These are phyloP conservation scores for Boletus pseudopeckii DNA, from an alignment of 768 basidiomycete genomes.

Conservation along the genomic window DNA sequence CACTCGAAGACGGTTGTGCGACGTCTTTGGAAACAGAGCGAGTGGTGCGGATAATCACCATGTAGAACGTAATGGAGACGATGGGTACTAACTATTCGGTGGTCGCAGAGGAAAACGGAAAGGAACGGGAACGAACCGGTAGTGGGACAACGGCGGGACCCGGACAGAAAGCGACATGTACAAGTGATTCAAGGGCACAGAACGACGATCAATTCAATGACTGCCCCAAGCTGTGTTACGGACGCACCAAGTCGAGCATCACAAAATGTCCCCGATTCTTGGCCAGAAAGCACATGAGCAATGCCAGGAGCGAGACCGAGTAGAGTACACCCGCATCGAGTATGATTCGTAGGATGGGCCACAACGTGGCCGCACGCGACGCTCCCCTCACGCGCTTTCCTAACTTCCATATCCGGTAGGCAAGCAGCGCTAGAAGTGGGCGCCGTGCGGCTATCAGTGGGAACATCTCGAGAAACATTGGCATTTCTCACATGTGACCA, in stretches of 20 bases:
- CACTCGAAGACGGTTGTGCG: not conserved
- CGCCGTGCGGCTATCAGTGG: not conserved
- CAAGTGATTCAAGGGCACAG: not conserved
- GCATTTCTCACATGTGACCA: slow-evolving; percentile 15
- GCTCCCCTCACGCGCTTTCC: slow-evolving; percentile 4
- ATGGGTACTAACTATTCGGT: not conserved
- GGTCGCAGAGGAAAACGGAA: not conserved
- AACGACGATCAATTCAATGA: not conserved
- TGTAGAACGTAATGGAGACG: not conserved
- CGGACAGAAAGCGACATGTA: too few relatives aligned
- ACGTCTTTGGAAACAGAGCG: not conserved
- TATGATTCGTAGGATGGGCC: slow-evolving; percentile 21
- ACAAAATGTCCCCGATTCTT: slow-evolving; percentile 20
- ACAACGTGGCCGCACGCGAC: slow-evolving; percentile 4
- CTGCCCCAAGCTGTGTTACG: not conserved
- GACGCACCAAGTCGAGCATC: slow-evolving; percentile 21
- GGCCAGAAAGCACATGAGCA: slow-evolving; percentile 21
- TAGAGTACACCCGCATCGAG: slow-evolving; percentile 25
- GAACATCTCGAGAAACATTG: not conserved
- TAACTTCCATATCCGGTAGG: slow-evolving; percentile 25
- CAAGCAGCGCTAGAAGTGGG: slow-evolving; percentile 15
- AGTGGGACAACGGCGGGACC: not conserved
- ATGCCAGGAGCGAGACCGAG: slow-evolving; percentile 19
- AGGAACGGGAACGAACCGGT: not conserved
- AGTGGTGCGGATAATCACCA: not conserved